Conservation (phyloP, 2,329 filamentous ascomycete genomes). For the Zymoseptoria brevis region DNA sequence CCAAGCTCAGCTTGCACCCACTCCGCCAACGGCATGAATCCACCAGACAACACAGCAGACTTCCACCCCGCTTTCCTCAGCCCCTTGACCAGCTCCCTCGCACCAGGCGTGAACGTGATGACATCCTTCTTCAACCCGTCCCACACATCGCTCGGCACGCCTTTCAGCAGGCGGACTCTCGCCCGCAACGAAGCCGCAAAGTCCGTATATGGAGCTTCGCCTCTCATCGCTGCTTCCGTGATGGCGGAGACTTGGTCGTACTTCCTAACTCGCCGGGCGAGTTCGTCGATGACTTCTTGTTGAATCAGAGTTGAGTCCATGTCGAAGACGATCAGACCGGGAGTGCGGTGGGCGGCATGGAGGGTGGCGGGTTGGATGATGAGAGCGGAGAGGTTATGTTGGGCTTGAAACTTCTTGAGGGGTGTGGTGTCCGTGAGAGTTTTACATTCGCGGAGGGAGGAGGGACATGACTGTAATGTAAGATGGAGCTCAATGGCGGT, state of each 20-base stretch:
- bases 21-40: conserved; percentile 78
- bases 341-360: conserved; percentile 16
- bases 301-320: conserved; percentile 98
- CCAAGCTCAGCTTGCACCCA: conserved; percentile 78
- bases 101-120: conserved; percentile 76
- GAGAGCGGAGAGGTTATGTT: conserved; percentile 8
- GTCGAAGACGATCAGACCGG: conserved; percentile 82
- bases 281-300: conserved; percentile 94
- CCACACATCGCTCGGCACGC: conserved; percentile 63
- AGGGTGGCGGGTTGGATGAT: conserved; percentile 18
- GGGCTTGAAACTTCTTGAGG: conserved; percentile 1
- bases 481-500: neutral
- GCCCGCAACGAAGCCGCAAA: conserved; percentile 78
- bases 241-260: conserved; percentile 71
- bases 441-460: conserved; percentile 10
- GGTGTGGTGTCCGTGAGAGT: conserved; percentile 7
- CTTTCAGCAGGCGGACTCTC: conserved; percentile 71
- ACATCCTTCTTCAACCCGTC: conserved; percentile 58
- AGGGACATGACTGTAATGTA: neutral
- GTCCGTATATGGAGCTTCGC: conserved; percentile 63
- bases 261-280: conserved; percentile 69
- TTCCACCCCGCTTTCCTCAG: conserved; percentile 74
- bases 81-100: conserved; percentile 62
- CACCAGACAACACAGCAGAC: conserved; percentile 84
- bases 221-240: conserved; percentile 89